Conservation (phyloP, 441 rosid species). For the Pelargonium fulgidum region DNA sequence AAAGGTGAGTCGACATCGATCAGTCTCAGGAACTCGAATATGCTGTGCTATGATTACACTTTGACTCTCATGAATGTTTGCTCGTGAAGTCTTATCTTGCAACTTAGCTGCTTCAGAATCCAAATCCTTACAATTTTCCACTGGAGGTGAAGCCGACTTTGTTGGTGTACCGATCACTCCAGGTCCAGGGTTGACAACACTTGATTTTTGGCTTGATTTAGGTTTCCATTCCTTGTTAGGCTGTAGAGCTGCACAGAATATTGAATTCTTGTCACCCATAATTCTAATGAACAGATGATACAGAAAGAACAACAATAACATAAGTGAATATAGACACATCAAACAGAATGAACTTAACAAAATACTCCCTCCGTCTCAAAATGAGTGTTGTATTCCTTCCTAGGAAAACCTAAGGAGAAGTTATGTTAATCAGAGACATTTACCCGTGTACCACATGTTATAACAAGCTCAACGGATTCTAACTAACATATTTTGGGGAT, state of each 20-base stretch:
- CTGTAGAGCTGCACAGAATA: constrained; percentile 45
- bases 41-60: constrained; percentile 79
- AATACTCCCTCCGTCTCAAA: too few species aligned
- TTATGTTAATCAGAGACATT: too few species aligned
- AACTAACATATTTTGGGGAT: too few species aligned
- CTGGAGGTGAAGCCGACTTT: constrained; percentile 41
- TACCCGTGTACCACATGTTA: too few species aligned
- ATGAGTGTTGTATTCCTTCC: too few species aligned
- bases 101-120: constrained; percentile 43
- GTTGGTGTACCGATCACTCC: constrained; percentile 59
- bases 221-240: constrained; percentile 90
- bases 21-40: constrained; percentile 77
- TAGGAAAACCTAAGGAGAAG: too few species aligned
- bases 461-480: too few species aligned
- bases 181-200: constrained; percentile 37
- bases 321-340: background rate
- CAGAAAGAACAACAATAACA: background rate
- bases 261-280: constrained; percentile 9
- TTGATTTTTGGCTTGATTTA: constrained; percentile 57
- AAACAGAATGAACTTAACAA: too few species aligned
- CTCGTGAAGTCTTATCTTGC: constrained; percentile 46
- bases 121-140: constrained; percentile 35
- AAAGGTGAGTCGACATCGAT: constrained; percentile 65
- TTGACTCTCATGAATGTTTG: constrained; percentile 45
- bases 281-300: constrained; percentile 3